Base-by-base conservation (phyloP, 2,329 filamentous ascomycete genomes). In the Aspergillus sp. region DNA sequence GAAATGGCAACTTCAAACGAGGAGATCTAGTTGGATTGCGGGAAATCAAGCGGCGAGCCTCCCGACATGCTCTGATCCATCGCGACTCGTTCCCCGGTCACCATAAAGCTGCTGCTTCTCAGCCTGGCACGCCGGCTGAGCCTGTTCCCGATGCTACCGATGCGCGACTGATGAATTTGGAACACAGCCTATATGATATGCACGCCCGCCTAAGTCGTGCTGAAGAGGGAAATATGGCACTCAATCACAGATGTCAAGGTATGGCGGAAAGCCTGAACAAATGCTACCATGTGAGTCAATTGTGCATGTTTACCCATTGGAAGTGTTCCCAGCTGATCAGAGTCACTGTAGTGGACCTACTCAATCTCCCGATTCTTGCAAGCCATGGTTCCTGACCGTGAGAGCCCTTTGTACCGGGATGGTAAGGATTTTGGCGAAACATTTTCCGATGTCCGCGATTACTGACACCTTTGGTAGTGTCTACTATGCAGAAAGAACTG, bases 31-130 rank as follows among this genome's bases (percentile, higher is more conserved):
- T 91, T 40, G 90, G 91, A 6, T 71, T 98, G 48, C 81, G 93
- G 35, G 93, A 98, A 62, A 98, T 98, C 68, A 96, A 96, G 69
- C 85, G 93, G 49, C 82, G 93, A 48, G 91, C 93, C 12, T 97
- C 91, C 31, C 80, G 93, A 49, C 93, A 97, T 70, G 86, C 91
- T 26, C 76, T 97, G 43, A 94, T 96, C 26, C 90, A 97, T 62
- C 82, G 91, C 55, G 93, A 97, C 61, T 86, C 85, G 10, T 95
- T 93, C 69, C 86, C 83, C 51, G 80, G 79, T 46, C 83, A 86
- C 47, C 95, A 95, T 62, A 75, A 85, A 33, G 78, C 80, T 40
- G 75, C 80, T 40, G 75, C 78, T 11, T 88, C 89, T 26, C 89
- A 93, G 57, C 85, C 88, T 7, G 88, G 88, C 10, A 88, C 88